Base-by-base conservation (phyloP, 116 monocot genomes). In the Cymodocea nodosa region DNA sequence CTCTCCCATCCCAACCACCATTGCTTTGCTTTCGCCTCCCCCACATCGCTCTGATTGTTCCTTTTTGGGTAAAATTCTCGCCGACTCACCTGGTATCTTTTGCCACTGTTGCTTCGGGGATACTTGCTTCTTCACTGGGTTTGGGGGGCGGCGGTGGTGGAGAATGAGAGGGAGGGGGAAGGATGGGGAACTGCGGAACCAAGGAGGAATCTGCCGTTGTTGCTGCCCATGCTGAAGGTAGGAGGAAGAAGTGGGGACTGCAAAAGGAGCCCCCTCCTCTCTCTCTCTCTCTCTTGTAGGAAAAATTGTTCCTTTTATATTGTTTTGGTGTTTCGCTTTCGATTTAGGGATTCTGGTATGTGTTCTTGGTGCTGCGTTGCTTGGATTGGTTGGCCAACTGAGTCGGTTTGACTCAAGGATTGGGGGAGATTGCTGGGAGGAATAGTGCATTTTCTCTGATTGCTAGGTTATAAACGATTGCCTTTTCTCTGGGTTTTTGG, bases 101-200 rank as follows among this genome's bases (percentile, higher is more conserved):
- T 56, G 56, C 36, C 35, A 35, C 62, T 62, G 62, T 15, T 19
- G 30, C 23, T 17, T 63, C 10, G n/a, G 7, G 25, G 18, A 35
- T 6, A 5, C 19, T 20, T 35, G 62, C 8, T 35, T 63, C 6
- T 18, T 23, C 22, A 23, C 58, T 23, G 58, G 58, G 20, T 13
- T 13, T 39, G n/a, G 39, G 67, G 11, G 48, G 19, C 8, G 51
- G 67, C 5, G 36, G 67, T 36, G 56, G 52, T 22, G 68, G 68
- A 91, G 84, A 71, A 82, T 82, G 87, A 79, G 80, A 78, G 82
- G 60, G 55, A 9, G 71, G 14, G 59, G 37, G 50, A 69, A 66
- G 62, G 81, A 93, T 93, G 93, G 93, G 93, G 22, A 93, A 93
- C 76, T 93, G 93, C 57, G 93, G 93, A 74, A 93, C 93, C 48